Evolutionary conservation across 2,329 filamentous ascomycete species (phyloP).

Genomic region (Penicillium decumbens): DNA sequence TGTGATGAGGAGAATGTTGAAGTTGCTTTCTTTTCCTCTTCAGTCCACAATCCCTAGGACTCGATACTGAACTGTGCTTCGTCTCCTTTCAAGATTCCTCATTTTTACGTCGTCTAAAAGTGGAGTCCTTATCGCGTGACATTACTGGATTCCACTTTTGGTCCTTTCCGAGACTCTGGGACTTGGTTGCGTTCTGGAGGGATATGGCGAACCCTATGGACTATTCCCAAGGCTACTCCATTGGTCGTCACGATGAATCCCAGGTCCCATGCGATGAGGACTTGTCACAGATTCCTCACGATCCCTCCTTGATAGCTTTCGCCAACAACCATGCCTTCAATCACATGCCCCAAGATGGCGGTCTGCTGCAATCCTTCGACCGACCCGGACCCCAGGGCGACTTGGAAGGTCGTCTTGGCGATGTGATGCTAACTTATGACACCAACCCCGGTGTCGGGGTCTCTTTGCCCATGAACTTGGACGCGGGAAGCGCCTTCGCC

Average conservation of each 20-base stretch:
- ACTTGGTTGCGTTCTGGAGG: slow-evolving; percentile 19
- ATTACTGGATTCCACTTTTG: slow-evolving; percentile 14
- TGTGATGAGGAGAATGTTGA: neutral
- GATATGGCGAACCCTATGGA: slow-evolving; percentile 15
- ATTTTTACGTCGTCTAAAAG: neutral
- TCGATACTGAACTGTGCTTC: neutral
- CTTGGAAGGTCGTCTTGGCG: slow-evolving; percentile 22
- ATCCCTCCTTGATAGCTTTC: slow-evolving; percentile 18
- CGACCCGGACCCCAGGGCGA: slow-evolving; percentile 8
- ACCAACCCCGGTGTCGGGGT: slow-evolving; percentile 12
- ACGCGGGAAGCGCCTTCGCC: slow-evolving; percentile 17
- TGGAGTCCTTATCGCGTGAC: slow-evolving; percentile 6
- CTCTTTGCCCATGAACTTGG: slow-evolving; percentile 23
- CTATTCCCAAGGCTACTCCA: slow-evolving; percentile 7
- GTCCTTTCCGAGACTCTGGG: slow-evolving; percentile 22
- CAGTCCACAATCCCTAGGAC: neutral
- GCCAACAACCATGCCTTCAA: slow-evolving; percentile 14
- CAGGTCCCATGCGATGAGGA: slow-evolving; percentile 7
- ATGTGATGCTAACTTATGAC: slow-evolving; percentile 27
- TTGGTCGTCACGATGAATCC: slow-evolving; percentile 10
- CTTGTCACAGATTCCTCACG: slow-evolving; percentile 1
- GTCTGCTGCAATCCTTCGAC: slow-evolving; percentile 16
- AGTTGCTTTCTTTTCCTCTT: slow-evolving; percentile 1
- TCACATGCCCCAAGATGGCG: slow-evolving; percentile 17
- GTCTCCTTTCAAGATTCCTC: neutral